Conservation (phyloP, 108 stramenopile genomes). For the Skeletonema grethae region DNA sequence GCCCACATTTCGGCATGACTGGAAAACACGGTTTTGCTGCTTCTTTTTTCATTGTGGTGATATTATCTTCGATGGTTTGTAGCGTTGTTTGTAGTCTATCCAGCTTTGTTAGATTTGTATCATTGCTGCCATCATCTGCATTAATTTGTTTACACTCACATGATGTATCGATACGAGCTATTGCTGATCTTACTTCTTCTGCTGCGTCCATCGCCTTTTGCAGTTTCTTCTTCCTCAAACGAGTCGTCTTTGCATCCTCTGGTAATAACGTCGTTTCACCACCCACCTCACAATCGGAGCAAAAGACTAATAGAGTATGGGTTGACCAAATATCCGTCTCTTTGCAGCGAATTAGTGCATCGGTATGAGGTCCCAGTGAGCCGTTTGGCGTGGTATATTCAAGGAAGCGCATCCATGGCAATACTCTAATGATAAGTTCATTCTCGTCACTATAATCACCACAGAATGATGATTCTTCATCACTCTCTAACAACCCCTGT, state of each 20-base stretch:
- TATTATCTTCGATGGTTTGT: not conserved
- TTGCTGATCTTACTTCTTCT: not conserved
- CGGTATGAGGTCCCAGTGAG: not conserved
- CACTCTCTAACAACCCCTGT: not conserved
- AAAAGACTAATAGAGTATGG: not conserved
- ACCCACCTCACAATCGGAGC: not conserved
- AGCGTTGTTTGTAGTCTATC: not conserved
- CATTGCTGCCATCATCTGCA: not conserved
- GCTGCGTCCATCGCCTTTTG: not conserved
- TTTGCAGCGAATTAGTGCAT: not conserved
- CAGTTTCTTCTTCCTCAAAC: not conserved
- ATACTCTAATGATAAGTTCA: not conserved
- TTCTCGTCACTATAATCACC: not conserved
- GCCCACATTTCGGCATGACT: not conserved
- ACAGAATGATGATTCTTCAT: not conserved
- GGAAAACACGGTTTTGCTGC: not conserved
- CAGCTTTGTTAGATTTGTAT: not conserved
- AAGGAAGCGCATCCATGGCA: not conserved
- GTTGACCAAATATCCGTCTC: slow-evolving; percentile 2
- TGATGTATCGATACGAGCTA: not conserved
- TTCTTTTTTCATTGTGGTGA: not conserved
- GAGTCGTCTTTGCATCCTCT: not conserved
- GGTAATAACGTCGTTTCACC: slow-evolving; percentile 1
- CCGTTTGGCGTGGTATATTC: not conserved
- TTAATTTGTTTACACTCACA: not conserved